Percentiles rank a stretch among this genome's conserved stretches.
phyloP scores from a whole-genome alignment of 352 stramenopile genomes.

The Pythium sukuiense region DNA sequence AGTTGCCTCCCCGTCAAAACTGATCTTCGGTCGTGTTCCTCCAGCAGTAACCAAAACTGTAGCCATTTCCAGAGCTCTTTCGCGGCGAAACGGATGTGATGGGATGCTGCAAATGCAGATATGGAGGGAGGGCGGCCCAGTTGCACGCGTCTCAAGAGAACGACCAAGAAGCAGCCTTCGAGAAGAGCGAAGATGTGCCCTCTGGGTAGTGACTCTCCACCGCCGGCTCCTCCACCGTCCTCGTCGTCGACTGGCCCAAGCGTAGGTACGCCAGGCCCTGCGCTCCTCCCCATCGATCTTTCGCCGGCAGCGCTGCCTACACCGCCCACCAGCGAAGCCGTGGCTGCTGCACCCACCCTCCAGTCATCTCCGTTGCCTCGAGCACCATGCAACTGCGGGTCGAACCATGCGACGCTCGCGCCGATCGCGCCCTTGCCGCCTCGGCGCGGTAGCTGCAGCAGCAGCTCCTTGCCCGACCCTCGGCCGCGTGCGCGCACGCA shows the following conservation, averaged over 20 bases:
- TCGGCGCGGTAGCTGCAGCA: background rate
- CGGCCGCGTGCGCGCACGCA: constrained; percentile 24
- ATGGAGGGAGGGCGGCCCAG: background rate
- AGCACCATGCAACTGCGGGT: background rate
- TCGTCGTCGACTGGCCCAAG: background rate
- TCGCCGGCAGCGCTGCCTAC: background rate
- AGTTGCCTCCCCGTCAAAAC: constrained; percentile 30
- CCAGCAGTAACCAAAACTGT: background rate
- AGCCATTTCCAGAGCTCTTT: background rate
- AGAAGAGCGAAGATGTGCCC: constrained; percentile 15
- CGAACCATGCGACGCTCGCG: background rate
- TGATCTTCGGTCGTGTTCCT: constrained; percentile 22
- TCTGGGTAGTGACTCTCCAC: background rate
- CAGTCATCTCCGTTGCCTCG: background rate
- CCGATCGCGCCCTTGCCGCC: constrained; percentile 6
- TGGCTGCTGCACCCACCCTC: background rate
- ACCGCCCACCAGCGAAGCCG: background rate
- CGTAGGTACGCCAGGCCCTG: background rate
- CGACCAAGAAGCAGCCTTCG: background rate
- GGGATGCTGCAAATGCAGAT: background rate
- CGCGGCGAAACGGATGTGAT: background rate
- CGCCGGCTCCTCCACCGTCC: background rate
- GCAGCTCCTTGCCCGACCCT: constrained; percentile 11
- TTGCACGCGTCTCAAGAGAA: constrained; percentile 1
- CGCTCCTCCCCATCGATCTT: background rate